These are phyloP conservation scores for Terfezia claveryi DNA, from an alignment of 495 filamentous ascomycete species.

Conservation along the genomic window DNA sequence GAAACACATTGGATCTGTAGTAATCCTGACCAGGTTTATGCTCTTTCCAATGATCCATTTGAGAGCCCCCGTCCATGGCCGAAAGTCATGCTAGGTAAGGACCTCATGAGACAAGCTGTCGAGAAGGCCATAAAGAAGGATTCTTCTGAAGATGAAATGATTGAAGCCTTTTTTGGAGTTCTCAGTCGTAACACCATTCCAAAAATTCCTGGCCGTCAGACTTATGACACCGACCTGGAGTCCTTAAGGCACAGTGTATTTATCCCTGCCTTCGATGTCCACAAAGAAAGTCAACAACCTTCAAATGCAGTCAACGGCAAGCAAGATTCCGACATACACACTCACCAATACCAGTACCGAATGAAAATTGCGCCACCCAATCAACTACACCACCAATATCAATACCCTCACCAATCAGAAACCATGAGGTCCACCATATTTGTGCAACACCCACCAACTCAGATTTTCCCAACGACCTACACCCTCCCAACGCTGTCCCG, in stretches of 20 bases:
- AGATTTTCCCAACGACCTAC: neutral
- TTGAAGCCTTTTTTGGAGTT: conserved; percentile 45
- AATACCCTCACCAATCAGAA: neutral
- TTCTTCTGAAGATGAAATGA: conserved; percentile 38
- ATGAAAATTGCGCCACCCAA: no score
- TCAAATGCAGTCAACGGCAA: no score
- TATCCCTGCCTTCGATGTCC: conserved; percentile 33
- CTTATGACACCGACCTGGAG: conserved; percentile 46
- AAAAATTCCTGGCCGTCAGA: conserved; percentile 23
- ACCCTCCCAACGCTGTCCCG: neutral
- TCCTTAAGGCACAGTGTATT: conserved; percentile 63
- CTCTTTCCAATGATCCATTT: conserved; percentile 14
- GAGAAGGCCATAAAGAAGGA: conserved; percentile 24
- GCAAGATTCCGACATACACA: no score
- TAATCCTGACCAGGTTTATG: conserved; percentile 41
- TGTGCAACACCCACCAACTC: neutral
- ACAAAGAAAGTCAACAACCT: no score
- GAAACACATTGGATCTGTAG: conserved; percentile 44
- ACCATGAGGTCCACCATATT: no score
- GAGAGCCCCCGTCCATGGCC: conserved; percentile 40
- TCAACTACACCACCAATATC: neutral
- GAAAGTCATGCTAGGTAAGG: conserved; percentile 44
- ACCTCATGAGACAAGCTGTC: conserved; percentile 25
- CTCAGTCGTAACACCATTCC: conserved; percentile 57
- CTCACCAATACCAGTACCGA: no score